phyloP scores from a whole-genome alignment of 305 asterid species.

The Euphrasia arctica region DNA sequence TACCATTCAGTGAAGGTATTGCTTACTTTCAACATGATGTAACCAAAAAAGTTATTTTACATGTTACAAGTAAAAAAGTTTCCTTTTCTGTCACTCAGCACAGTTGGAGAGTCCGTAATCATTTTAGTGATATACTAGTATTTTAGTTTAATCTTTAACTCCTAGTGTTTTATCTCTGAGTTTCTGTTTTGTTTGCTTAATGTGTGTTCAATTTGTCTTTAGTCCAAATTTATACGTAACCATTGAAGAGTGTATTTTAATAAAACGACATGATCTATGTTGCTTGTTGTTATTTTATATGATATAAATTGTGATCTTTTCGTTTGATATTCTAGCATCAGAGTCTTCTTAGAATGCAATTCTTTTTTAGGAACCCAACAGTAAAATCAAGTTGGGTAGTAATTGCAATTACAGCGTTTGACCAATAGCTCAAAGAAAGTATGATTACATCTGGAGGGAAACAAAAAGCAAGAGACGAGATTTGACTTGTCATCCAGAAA shows the following conservation, averaged over 20 bases:
- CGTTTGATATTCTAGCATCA: not conserved
- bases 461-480: no score
- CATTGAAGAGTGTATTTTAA: not conserved
- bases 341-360: not conserved
- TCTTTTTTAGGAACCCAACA: not conserved
- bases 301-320: no score
- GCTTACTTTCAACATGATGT: constrained; percentile 18
- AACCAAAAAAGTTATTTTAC: constrained; percentile 3
- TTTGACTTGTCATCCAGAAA: constrained; percentile 4
- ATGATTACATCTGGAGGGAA: no score
- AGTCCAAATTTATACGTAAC: not conserved
- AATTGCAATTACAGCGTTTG: not conserved
- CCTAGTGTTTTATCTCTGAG: not conserved
- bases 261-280: no score
- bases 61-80: constrained; percentile 14
- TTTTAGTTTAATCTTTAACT: not conserved
- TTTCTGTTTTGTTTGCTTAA: not conserved
- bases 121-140: not conserved
- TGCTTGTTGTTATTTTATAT: no score
- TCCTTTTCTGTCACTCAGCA: not conserved
- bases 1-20: constrained; percentile 89
- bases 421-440: no score
- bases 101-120: not conserved
- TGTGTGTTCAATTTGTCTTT: constrained; percentile 2
- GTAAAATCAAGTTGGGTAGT: not conserved